phyloP scores from a whole-genome alignment of 176 grass and related monocot species.

The Juncus effusus region DNA sequence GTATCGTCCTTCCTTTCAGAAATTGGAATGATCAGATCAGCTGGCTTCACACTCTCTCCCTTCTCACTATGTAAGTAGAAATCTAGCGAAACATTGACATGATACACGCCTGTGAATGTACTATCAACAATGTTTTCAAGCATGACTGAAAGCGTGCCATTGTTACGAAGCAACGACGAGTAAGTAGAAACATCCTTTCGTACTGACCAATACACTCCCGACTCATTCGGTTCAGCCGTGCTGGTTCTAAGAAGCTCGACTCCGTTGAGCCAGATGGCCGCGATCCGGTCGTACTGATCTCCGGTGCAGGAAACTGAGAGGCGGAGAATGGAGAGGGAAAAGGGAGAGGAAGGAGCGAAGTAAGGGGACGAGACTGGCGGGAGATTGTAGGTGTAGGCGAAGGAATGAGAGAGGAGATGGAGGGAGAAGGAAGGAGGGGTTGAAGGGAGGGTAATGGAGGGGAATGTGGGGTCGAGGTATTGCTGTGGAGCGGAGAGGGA shows the following conservation, averaged over 20 bases:
- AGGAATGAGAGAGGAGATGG: conserved; percentile 57
- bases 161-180: conserved; percentile 45
- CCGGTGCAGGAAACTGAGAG: conserved; percentile 61
- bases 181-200: conserved; percentile 74
- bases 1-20: conserved; percentile 24
- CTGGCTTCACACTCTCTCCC: conserved; percentile 9
- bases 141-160: conserved; percentile 59
- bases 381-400: conserved; percentile 68
- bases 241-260: conserved; percentile 85
- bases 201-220: conserved; percentile 66
- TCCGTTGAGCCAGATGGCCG: conserved; percentile 79
- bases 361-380: conserved; percentile 45
- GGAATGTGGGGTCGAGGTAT: conserved; percentile 64
- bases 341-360: conserved; percentile 50
- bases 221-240: conserved; percentile 60
- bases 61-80: conserved; percentile 39
- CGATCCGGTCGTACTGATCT: conserved; percentile 86
- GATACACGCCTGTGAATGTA: conserved; percentile 61
- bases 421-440: conserved; percentile 39
- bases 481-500: conserved; percentile 23
- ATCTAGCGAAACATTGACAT: conserved; percentile 63
- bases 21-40: conserved; percentile 68
- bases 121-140: conserved; percentile 94
- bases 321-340: conserved; percentile 58
- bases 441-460: conserved; percentile 27